Base-by-base conservation (phyloP, 2,329 filamentous ascomycete species). In the Aspergillus uvarum region DNA sequence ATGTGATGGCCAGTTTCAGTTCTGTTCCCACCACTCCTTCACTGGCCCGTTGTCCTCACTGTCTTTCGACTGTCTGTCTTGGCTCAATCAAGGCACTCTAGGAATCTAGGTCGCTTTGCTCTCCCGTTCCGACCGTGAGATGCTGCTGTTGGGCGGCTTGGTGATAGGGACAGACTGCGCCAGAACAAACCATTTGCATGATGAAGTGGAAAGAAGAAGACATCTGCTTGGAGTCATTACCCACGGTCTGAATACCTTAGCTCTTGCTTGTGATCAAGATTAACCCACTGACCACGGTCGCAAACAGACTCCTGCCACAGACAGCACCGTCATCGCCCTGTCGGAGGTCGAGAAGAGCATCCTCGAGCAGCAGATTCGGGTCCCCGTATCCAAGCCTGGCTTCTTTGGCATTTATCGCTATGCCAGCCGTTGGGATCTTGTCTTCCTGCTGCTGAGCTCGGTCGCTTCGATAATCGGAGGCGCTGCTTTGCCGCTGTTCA, bases 401-500 rank as follows among this genome's bases (percentile, higher is more conserved):
- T 81, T 87, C 62, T 78, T 79, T 60, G 83, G 83, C 0, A 78
- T 91, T 24, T 91, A 85, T 70, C 84, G 89, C 62, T 91, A 90
- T 77, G 83, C 88, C 4, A 86, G 85, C 2, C 80, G 78, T 53
- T 82, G 80, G 65, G 89, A 91, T 68, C 69, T 87, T 16, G 65
- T 85, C 62, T 85, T 91, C 69, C 81, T 90, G 38, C 68, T 72
- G 32, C 72, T 89, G 52, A 83, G 86, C 24, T 70, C 79, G 31
- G 62, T 92, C 56, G 83, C 83, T 60, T 83, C 88, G 63, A 88
- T 92, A 61, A 85, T 80, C 19, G 87, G 85, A n/a, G 90, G 90
- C 51, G 89, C 89, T 54, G 87, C 87, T 4, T 76, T 92, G 60
- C 90, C 90, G 12, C 77, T 91, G 14, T 92, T 93, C 88, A 92